Conservation (phyloP, 441 rosid species). For the Pelargonium fulgidum region DNA sequence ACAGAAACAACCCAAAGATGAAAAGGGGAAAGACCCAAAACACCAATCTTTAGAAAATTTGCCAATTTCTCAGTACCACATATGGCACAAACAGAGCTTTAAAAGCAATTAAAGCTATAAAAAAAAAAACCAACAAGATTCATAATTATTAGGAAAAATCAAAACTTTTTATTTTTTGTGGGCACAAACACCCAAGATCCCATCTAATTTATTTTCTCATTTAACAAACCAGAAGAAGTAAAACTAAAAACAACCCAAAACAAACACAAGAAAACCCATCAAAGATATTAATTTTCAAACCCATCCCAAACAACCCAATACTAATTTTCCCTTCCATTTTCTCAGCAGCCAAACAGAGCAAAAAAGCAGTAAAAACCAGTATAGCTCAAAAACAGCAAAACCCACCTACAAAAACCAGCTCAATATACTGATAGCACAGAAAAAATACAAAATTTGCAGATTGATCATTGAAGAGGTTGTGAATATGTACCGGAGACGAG, state of each 20-base stretch:
- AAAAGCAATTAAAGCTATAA: neutral
- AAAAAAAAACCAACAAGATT: neutral
- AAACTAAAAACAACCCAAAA: neutral
- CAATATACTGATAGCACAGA: neutral
- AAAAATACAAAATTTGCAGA: neutral
- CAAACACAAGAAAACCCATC: neutral
- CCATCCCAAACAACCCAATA: neutral
- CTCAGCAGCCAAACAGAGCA: neutral
- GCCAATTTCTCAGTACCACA: neutral
- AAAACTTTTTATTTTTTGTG: too few relatives aligned
- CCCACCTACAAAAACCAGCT: neutral
- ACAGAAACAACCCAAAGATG: neutral
- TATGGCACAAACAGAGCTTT: neutral
- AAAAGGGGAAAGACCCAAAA: neutral
- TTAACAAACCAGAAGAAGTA: too few relatives aligned
- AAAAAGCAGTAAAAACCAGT: neutral
- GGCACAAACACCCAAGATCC: neutral
- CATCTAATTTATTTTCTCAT: neutral
- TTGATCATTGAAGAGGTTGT: neutral
- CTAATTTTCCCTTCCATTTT: neutral
- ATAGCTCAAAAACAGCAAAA: neutral
- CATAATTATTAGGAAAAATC: too few relatives aligned
- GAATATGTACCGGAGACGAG: conserved; percentile 41
- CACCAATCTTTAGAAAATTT: neutral
- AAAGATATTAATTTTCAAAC: neutral